Base-by-base conservation (phyloP, 2,329 filamentous ascomycete species). In the Coniella vitis region DNA sequence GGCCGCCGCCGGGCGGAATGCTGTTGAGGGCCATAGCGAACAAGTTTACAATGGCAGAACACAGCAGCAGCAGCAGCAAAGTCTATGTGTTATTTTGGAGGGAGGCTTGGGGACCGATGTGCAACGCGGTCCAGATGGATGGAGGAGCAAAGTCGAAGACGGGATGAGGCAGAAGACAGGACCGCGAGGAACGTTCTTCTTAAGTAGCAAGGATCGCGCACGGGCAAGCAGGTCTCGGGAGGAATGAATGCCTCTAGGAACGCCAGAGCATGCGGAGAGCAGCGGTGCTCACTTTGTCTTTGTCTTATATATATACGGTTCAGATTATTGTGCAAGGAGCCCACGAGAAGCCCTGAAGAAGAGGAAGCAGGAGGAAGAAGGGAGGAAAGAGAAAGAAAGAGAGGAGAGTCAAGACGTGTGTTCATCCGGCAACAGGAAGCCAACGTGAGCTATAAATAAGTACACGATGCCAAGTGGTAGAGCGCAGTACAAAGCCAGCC, bases 1-100 rank as follows among this genome's bases (percentile, higher is more conserved):
- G 52, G 46, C 45, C 52, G 34, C 36, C 20, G 29, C 45, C 39
- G 29, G 48, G 29, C 22, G 51, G 43, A n/a, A 51, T 32, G 19
- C 43, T 38, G 43, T 47, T 44, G 40, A 46, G 45, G n/a, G 52
- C 52, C 52, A 54, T 54, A 20, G 35, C 25, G n/a, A 21, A 14
- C 40, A 16, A 32, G 40, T 25, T 31, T 16, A 42, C 40, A 13
- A 21, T 17, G 17, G 29, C 40, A 42, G 13, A 25, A 17, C 12
- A 20, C 9, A 36, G 25, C 17, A 17, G 41, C 13, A 34, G 25
- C 32, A 25, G 22, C 32, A 47, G 12, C 36, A 36, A 9, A 20
- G 39, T 37, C 35, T 40, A 34, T 25, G 5, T 35, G 45, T 25
- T 47, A 7, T 32, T 36, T 31, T 16, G 10, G n/a, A 16, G n/a